Percentiles rank a stretch among this genome's conserved stretches.
These are phyloP conservation scores for Cystobasidium pallidum DNA, from an alignment of 1,284 basidiomycete species.

Conservation along the genomic window DNA sequence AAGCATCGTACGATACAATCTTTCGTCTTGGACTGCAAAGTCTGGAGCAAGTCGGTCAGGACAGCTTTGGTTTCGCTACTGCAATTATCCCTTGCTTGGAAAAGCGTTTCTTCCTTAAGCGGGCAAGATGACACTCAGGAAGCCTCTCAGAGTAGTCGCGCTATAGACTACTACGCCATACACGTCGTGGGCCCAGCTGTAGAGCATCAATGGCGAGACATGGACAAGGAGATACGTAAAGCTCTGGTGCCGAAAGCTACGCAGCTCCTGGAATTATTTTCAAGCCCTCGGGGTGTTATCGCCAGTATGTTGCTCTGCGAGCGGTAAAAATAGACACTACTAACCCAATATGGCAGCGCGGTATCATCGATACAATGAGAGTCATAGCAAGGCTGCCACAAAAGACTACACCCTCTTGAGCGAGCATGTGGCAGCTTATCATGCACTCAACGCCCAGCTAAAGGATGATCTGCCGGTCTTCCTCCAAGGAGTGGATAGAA, in stretches of 20 bases:
- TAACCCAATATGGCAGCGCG: slow-evolving; percentile 47
- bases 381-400: slow-evolving; percentile 50
- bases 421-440: slow-evolving; percentile 56
- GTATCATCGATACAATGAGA: slow-evolving; percentile 50
- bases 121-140: neutral
- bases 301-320: slow-evolving; percentile 35
- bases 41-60: slow-evolving; percentile 36
- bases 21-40: slow-evolving; percentile 37
- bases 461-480: slow-evolving; percentile 56
- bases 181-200: slow-evolving; percentile 10
- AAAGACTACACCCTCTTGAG: slow-evolving; percentile 54
- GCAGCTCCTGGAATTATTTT: slow-evolving; percentile 40
- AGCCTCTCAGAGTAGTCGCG: slow-evolving; percentile 7
- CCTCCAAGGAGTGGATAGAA: slow-evolving; percentile 17
- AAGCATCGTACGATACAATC: slow-evolving; percentile 25
- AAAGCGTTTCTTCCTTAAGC: slow-evolving; percentile 11
- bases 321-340: slow-evolving; percentile 46
- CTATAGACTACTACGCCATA: slow-evolving; percentile 30
- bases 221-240: slow-evolving; percentile 37
- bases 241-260: slow-evolving; percentile 8
- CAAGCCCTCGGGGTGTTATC: slow-evolving; percentile 46
- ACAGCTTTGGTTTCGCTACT: slow-evolving; percentile 25
- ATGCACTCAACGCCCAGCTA: slow-evolving; percentile 56
- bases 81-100: slow-evolving; percentile 30
- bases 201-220: slow-evolving; percentile 38